These are phyloP conservation scores for Canavalia gladiata DNA, from an alignment of 306 rosid genomes.

Conservation along the genomic window DNA sequence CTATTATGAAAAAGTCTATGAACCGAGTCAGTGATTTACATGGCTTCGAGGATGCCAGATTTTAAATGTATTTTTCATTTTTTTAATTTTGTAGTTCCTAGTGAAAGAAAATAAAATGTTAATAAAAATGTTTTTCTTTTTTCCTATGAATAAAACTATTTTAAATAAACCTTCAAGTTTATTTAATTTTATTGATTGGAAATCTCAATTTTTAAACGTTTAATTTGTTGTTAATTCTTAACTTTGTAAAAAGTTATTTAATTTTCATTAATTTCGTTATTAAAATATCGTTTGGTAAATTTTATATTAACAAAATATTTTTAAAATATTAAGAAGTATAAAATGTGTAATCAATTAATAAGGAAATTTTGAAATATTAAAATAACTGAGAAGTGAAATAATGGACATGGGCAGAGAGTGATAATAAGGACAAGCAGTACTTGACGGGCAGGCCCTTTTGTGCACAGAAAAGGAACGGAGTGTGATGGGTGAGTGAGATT, in stretches of 20 bases:
- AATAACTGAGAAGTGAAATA: not conserved
- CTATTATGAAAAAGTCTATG: conserved; percentile 93
- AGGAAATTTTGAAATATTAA: no score
- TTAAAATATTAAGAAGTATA: no score
- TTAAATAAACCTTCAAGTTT: no score
- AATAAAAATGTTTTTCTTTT: not conserved
- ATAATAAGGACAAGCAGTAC: conserved; percentile 57
- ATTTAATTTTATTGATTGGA: no score
- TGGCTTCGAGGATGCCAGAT: conserved; percentile 97
- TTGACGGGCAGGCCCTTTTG: conserved; percentile 71
- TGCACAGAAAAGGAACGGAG: conserved; percentile 54
- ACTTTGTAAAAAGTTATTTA: no score
- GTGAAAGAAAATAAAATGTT: conserved; percentile 15
- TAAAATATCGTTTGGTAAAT: no score
- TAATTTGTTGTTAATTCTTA: no score
- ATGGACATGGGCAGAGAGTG: conserved; percentile 53
- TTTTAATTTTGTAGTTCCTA: conserved; percentile 51
- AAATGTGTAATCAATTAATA: no score
- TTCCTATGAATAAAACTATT: no score
- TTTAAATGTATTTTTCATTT: conserved; percentile 54
- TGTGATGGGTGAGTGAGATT: conserved; percentile 40
- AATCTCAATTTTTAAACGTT: no score
- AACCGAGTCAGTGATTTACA: conserved; percentile 95
- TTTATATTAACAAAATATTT: no score
- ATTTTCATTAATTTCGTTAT: no score